These are phyloP conservation scores for Cyclotella cryptica DNA, from an alignment of 108 stramenopile species.

Conservation along the genomic window DNA sequence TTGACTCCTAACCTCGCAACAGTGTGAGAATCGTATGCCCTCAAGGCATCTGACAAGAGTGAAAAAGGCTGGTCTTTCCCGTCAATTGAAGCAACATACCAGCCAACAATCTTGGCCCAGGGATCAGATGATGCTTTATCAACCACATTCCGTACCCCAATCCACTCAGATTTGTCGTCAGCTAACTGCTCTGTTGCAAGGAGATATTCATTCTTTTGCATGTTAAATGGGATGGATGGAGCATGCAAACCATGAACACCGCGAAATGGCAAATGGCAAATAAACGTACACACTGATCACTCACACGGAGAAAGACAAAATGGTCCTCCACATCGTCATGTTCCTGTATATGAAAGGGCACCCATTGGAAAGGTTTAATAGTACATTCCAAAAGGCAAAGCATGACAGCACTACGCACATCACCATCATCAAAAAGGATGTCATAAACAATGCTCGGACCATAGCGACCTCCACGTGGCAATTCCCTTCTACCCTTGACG, in stretches of 20 bases:
- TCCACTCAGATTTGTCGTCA: conserved; percentile 2
- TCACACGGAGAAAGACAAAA: conserved; percentile 1
- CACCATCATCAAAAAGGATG: conserved; percentile 2
- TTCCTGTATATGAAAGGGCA: not conserved
- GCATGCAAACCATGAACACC: not conserved
- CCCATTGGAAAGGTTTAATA: too few relatives aligned
- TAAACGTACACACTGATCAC: not conserved
- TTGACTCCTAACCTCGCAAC: not conserved
- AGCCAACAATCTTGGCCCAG: conserved; percentile 14
- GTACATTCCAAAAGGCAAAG: too few relatives aligned
- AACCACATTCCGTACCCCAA: not conserved
- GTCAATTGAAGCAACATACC: conserved; percentile 6
- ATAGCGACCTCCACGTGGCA: not conserved
- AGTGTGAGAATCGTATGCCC: not conserved
- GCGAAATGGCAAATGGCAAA: not conserved
- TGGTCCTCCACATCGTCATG: not conserved
- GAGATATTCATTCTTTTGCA: not conserved
- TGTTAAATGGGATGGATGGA: not conserved
- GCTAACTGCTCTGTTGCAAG: not conserved
- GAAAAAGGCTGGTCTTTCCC: not conserved
- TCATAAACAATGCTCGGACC: conserved; percentile 5
- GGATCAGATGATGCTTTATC: conserved; percentile 2
- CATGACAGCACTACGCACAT: not conserved
- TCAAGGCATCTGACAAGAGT: not conserved
- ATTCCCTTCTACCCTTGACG: not conserved